Evolutionary conservation across 2,329 filamentous ascomycete species (phyloP).

Genomic region (Epichloe baconii): DNA sequence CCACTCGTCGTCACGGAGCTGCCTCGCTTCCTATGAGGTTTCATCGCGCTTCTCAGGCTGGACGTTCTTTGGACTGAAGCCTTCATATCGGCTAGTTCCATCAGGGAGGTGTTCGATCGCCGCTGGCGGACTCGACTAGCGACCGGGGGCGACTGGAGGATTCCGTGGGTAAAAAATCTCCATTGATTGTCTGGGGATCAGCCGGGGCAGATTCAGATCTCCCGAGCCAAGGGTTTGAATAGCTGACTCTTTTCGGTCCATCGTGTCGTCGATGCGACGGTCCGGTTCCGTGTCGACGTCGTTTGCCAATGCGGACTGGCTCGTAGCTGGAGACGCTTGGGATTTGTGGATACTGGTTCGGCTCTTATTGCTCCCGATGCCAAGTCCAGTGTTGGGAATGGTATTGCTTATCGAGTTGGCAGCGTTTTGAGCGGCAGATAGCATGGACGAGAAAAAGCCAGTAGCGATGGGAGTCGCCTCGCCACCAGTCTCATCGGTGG

Average conservation of each 20-base stretch:
- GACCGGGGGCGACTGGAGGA: conserved; percentile 32
- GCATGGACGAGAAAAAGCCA: conserved; percentile 87
- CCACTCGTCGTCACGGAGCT: conserved; percentile 61
- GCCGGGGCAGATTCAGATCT: conserved; percentile 47
- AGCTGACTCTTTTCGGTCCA: conserved; percentile 55
- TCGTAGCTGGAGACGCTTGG: conserved; percentile 11
- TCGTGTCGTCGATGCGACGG: conserved; percentile 17
- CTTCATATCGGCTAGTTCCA: conserved; percentile 53
- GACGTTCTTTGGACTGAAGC: conserved; percentile 46
- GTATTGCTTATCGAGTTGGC: conserved; percentile 63
- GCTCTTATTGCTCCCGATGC: conserved; percentile 32
- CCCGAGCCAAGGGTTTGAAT: conserved; percentile 82
- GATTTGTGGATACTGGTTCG: conserved; percentile 16
- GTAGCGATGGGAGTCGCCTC: conserved; percentile 41
- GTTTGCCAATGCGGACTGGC: conserved; percentile 28
- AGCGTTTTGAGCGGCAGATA: conserved; percentile 87
- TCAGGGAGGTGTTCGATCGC: conserved; percentile 48
- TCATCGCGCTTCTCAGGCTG: conserved; percentile 52
- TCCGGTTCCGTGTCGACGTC: conserved; percentile 20
- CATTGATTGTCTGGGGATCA: conserved; percentile 22
- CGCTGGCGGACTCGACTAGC: conserved; percentile 33
- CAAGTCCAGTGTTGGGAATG: conserved; percentile 52
- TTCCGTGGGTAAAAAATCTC: conserved; percentile 21
- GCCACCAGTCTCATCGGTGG: conserved; percentile 57
- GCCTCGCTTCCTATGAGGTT: conserved; percentile 59